Base-by-base conservation (phyloP, 2,329 filamentous ascomycete genomes). In the Colletotrichum eleusines region DNA sequence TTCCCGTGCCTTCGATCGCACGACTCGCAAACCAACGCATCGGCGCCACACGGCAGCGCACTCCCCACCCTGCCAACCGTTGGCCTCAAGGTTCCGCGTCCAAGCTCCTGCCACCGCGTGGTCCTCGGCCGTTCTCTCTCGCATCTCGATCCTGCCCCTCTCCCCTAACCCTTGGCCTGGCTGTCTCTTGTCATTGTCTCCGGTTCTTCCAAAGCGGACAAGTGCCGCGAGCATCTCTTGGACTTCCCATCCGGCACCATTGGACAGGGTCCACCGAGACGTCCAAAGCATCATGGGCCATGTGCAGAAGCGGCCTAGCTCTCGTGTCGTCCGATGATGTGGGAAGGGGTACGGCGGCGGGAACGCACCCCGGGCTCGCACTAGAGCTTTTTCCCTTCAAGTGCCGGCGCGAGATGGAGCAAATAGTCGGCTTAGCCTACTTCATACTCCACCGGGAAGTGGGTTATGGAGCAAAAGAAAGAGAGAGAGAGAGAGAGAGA, bases 361-460 rank as follows among this genome's bases (percentile, higher is more conserved):
- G 68, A 62, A 58, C 57, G 58, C 58, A 46, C 63, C 68, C 63
- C 64, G 68, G 66, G 31, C 68, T n/a, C 12, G 7, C 42, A n/a
- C 42, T 58, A 48, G 8, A 20, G 55, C 35, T 14, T 53, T 50
- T 31, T 23, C 28, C n/a, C 28, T 16, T 28, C 63, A 63, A 68
- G 58, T 68, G 46, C 68, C 68, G 68, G 61, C 68, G 68, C 33
- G 35, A 31, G 54, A 38, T 44, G 14, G 18, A 33, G 40, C 26
- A 38, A 16, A 46, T 20, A 23, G 9, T 16, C 31, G 14, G 31
- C 23, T 28, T 20, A 50, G 31, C 51, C 33, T 31, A 20, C 40
- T 20, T 18, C 18, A 42, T 18, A 60, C 61, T 40, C 33, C 20
- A 50, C 63, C n/a, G 42, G 42, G 28, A 20, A 48, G 42, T 44